These are phyloP conservation scores for Backusella westeae DNA, from an alignment of 192 early-diverging fungal species.

Conservation along the genomic window DNA sequence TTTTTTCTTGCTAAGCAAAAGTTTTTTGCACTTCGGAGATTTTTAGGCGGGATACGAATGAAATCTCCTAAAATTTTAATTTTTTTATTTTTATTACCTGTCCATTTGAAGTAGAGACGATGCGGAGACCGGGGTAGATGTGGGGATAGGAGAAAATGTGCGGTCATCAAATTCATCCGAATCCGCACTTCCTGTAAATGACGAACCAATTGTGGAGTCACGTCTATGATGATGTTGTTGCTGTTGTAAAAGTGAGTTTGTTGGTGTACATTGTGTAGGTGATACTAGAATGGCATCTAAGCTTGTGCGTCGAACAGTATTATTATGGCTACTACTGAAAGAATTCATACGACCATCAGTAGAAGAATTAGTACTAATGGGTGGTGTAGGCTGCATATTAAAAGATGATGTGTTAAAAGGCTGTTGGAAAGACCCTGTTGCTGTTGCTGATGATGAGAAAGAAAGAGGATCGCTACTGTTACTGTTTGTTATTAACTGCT, in stretches of 20 bases:
- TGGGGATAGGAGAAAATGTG: constrained; percentile 18
- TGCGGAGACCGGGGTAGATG: constrained; percentile 16
- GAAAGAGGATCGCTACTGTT: neutral
- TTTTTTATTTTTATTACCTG: neutral
- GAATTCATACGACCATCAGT: neutral
- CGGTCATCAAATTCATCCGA: constrained; percentile 23
- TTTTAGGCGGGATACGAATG: constrained; percentile 5
- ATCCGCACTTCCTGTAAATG: constrained; percentile 15
- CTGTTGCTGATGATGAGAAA: neutral
- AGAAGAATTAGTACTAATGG: constrained; percentile 11
- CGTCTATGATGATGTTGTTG: constrained; percentile 14
- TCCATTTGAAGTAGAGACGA: constrained; percentile 19
- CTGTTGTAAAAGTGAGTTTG: neutral
- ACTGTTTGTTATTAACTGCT: constrained; percentile 10
- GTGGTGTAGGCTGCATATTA: constrained; percentile 13
- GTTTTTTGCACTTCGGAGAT: neutral
- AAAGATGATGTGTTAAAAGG: neutral
- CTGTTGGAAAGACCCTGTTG: neutral
- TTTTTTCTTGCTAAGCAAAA: neutral
- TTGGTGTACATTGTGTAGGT: constrained; percentile 3
- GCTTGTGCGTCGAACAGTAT: constrained; percentile 11
- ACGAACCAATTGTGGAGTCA: constrained; percentile 16
- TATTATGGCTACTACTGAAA: neutral
- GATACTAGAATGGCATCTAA: constrained; percentile 4
- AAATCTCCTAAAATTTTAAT: neutral